Conservation (phyloP, 768 basidiomycete species). For the Phaeolepiota aurea region DNA sequence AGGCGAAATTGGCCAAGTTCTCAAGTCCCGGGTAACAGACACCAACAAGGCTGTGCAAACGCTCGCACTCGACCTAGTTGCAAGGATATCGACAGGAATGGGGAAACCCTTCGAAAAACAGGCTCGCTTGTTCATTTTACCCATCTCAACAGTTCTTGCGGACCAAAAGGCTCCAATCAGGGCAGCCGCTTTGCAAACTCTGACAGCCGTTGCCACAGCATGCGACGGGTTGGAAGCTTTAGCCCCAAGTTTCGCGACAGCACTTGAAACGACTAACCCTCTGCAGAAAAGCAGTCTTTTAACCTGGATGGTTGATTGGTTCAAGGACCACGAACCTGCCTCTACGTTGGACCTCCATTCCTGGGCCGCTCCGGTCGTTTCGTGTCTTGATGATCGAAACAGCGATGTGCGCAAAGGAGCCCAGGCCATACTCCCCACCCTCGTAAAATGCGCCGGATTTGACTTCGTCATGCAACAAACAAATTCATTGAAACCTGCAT, state of each 20-base stretch:
- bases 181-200: constrained; percentile 63
- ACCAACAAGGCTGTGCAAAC: constrained; percentile 92
- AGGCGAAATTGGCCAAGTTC: constrained; percentile 87
- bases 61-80: constrained; percentile 84
- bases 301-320: constrained; percentile 74
- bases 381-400: constrained; percentile 85
- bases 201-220: constrained; percentile 77
- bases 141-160: constrained; percentile 77
- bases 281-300: constrained; percentile 74
- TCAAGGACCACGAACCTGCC: constrained; percentile 53
- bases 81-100: constrained; percentile 89
- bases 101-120: constrained; percentile 93
- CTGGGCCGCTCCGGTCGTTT: constrained; percentile 58
- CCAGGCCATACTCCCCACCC: constrained; percentile 65
- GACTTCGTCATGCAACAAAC: constrained; percentile 85
- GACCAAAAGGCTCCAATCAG: constrained; percentile 91
- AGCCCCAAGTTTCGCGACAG: constrained; percentile 68
- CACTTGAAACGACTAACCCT: constrained; percentile 82
- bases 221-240: constrained; percentile 82
- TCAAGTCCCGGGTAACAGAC: constrained; percentile 85
- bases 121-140: constrained; percentile 62
- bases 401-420: constrained; percentile 90
- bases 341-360: constrained; percentile 57
- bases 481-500: constrained; percentile 84
- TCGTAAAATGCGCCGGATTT: constrained; percentile 72